Evolutionary conservation across 176 grass and related monocot genomes (phyloP).

Genomic region (Chrysopogon serrulatus): DNA sequence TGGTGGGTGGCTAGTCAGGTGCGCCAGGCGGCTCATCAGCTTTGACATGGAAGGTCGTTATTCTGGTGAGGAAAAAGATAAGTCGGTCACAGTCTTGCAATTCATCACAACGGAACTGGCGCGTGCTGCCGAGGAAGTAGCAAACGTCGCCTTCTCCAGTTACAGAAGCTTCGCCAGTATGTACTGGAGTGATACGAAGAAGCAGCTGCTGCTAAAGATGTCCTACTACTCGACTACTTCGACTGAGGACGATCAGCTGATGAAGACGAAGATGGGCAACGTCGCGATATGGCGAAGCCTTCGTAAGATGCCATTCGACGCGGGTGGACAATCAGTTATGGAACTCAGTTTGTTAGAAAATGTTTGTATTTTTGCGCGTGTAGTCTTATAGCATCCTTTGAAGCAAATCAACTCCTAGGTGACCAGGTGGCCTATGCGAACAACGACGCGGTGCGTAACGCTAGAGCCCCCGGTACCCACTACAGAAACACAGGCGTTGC

Average conservation of each 20-base stretch:
- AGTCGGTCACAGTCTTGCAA: neutral
- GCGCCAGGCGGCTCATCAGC: neutral
- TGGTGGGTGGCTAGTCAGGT: neutral
- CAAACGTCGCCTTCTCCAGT: neutral
- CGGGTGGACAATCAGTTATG: no score
- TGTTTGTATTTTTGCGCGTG: no score
- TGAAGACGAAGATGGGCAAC: neutral
- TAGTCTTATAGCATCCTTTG: no score
- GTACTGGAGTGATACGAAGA: neutral
- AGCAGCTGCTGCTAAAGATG: neutral
- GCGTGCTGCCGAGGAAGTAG: neutral
- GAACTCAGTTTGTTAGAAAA: no score
- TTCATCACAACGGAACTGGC: neutral
- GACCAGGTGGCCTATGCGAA: no score
- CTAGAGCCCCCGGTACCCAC: no score
- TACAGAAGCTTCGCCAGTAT: neutral
- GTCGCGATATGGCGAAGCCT: neutral
- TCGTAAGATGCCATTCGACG: neutral
- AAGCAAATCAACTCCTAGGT: no score
- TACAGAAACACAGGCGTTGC: no score
- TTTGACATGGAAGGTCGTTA: no score
- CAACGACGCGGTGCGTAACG: no score
- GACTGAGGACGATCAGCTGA: neutral
- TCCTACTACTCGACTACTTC: no score
- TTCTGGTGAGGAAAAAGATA: neutral